These are phyloP conservation scores for Yamadazyma atmosphaerica DNA, from an alignment of 1,139 yeast species.

Conservation along the genomic window DNA sequence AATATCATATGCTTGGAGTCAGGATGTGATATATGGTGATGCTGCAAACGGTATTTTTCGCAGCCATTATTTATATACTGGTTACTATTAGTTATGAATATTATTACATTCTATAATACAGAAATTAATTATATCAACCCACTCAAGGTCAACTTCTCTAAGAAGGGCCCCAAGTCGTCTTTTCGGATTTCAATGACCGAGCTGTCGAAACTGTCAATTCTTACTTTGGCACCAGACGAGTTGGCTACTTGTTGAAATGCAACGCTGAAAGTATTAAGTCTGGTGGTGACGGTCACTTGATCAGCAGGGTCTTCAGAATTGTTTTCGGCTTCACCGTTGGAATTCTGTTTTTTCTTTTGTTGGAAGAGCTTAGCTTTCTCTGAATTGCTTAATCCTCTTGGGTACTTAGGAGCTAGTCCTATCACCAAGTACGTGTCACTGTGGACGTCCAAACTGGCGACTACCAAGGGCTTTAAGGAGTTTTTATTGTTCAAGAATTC, in stretches of 20 bases:
- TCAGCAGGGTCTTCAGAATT: conserved; percentile 2
- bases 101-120: conserved; percentile 19
- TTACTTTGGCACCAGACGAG: conserved; percentile 81
- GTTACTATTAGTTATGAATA: no score
- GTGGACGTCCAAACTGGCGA: conserved; percentile 76
- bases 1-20: no score
- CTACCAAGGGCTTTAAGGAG: conserved; percentile 74
- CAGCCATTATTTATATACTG: background rate
- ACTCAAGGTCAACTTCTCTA: conserved; percentile 66
- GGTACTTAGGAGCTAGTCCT: conserved; percentile 84
- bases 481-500: conserved; percentile 44
- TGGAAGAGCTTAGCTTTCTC: conserved; percentile 41
- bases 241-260: conserved; percentile 88
- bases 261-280: conserved; percentile 78
- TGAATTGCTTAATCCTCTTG: conserved; percentile 55
- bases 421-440: conserved; percentile 85
- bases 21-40: no score
- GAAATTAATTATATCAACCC: conserved; percentile 28
- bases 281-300: conserved; percentile 30
- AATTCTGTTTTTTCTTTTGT: conserved; percentile 18
- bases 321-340: background rate
- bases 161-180: conserved; percentile 84
- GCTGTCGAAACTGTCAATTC: conserved; percentile 93
- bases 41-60: no score
- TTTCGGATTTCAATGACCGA: conserved; percentile 86